phyloP scores from a whole-genome alignment of 2,329 filamentous ascomycete species.

The Lecanicillium sp. region DNA sequence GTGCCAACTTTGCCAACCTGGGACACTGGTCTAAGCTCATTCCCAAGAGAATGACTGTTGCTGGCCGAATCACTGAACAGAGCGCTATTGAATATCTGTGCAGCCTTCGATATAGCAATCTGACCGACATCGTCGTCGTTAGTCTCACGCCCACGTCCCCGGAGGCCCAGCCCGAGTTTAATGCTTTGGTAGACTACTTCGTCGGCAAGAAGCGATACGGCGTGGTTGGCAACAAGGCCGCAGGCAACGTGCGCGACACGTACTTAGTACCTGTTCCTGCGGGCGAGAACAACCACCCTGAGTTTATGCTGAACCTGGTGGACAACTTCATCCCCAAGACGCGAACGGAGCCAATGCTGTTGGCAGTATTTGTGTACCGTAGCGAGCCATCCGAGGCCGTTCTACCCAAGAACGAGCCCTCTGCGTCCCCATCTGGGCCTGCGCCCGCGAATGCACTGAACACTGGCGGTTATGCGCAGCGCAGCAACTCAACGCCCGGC shows the following conservation, averaged over 20 bases:
- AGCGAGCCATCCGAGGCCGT: conserved; percentile 43
- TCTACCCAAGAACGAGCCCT: conserved; percentile 20
- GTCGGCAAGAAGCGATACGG: conserved; percentile 75
- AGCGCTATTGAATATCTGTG: conserved; percentile 89
- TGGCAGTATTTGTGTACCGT: conserved; percentile 80
- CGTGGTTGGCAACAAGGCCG: conserved; percentile 71
- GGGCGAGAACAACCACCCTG: conserved; percentile 65
- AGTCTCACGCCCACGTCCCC: conserved; percentile 61
- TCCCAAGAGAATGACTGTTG: conserved; percentile 62
- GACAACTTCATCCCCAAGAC: conserved; percentile 71
- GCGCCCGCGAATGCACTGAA: conserved; percentile 22
- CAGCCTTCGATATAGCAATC: conserved; percentile 72
- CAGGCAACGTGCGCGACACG: conserved; percentile 76
- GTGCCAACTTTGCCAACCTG: conserved; percentile 64
- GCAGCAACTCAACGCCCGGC: conserved; percentile 43
- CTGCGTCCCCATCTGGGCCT: conserved; percentile 14
- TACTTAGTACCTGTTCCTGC: conserved; percentile 83
- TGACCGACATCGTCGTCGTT: conserved; percentile 79
- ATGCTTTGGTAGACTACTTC: conserved; percentile 84
- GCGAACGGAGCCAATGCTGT: conserved; percentile 67
- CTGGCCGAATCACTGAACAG: conserved; percentile 73
- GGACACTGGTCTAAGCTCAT: conserved; percentile 70
- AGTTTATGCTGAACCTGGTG: conserved; percentile 83
- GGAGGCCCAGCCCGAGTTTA: conserved; percentile 56
- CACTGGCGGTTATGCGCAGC: conserved; percentile 30